Percentiles rank a stretch among this genome's conserved stretches.
Conservation (phyloP, 176 grass and related monocot species). For the Tuctoria greenei region DNA sequence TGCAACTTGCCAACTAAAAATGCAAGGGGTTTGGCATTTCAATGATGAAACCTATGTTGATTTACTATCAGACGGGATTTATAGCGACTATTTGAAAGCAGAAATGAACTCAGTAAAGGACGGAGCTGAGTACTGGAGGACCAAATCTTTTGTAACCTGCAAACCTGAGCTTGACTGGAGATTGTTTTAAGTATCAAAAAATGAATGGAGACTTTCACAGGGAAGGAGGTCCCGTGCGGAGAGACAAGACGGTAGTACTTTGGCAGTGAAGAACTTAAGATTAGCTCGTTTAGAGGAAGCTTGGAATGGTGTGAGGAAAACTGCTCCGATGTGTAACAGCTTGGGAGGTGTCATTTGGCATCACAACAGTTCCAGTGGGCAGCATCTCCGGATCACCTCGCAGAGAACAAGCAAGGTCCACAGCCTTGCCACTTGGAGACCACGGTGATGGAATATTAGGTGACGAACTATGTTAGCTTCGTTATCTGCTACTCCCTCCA, state of each 20-base stretch:
- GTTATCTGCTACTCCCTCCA: too few species aligned
- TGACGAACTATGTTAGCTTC: neutral
- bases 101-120: neutral
- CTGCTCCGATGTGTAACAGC: neutral
- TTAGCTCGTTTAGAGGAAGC: neutral
- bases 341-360: neutral
- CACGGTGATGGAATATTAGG: neutral
- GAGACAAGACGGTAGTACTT: neutral
- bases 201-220: slow-evolving; percentile 7
- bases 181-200: neutral
- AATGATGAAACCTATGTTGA: neutral
- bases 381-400: neutral
- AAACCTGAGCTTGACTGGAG: neutral
- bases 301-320: neutral
- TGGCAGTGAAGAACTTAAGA: neutral
- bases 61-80: neutral
- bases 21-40: neutral
- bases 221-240: neutral
- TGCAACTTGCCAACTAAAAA: neutral
- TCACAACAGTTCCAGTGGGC: neutral
- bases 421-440: neutral
- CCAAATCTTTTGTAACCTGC: neutral
- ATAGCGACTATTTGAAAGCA: slow-evolving; percentile 12
- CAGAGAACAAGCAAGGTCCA: neutral
- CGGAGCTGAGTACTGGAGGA: neutral